Evolutionary conservation across 2,329 filamentous ascomycete species (phyloP), one percentile per base, ranked within the genome.

Genomic region (Xylaria sp.): DNA sequence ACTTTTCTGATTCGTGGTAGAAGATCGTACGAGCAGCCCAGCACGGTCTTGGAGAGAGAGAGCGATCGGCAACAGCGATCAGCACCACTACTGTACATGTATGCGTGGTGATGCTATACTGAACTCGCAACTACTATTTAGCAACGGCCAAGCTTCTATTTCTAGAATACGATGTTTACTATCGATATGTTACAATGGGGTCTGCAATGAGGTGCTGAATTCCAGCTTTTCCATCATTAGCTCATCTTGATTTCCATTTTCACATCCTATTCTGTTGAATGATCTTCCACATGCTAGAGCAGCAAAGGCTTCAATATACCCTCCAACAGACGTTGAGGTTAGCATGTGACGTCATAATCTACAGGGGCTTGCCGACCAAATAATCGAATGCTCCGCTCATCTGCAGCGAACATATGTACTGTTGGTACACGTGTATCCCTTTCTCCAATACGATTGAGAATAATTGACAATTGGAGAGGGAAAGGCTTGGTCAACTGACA

Each of bases 91-190:
- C 55, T 45, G 39, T 32, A 8, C 30, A 8, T 32, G 8, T 45
- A 58, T 58, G 55, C 55, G 55, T 58, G 55, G 45, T 58, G 55
- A 58, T 58, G 55, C 23, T 20, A 25, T 28, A 32, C 25, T 20
- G 39, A 12, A 28, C 39, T 58, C 25, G 10, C 53, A 32, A 43
- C 46, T n/a, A 28, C 23, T 23, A 6, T 23, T 30, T 2, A 15
- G 46, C 18, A 52, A 28, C 46, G 10, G 15, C 20, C 34, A 4
- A 4, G 55, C 25, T 45, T 58, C 55, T 58, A 58, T 43, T 58
- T 43, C 23, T n/a, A 41, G 36, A 43, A 58, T 10, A 13, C 53
- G 23, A 41, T 57, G 4, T 34, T n/a, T 55, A 12, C 52, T 2
- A 36, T 36, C 28, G 32, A 55, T 36, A 55, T 55, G 20, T 23